phyloP scores from a whole-genome alignment of 192 early-diverging fungal species.

The Backusella mclennaniae region DNA sequence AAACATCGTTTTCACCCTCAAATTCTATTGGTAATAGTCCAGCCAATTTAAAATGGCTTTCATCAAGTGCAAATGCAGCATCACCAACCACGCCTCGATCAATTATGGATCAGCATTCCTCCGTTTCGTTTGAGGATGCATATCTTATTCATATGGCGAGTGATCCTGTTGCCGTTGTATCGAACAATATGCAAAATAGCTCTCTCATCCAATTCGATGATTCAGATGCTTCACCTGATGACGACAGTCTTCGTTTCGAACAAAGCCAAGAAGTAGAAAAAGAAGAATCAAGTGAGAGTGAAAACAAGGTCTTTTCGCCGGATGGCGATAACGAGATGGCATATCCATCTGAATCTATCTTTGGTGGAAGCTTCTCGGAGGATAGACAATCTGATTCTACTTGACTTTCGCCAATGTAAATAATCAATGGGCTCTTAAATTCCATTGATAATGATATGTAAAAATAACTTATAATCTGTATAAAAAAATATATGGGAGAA shows the following conservation, averaged over 20 bases:
- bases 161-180: not conserved
- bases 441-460: not conserved
- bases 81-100: not conserved
- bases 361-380: not conserved
- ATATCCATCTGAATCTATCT: slow-evolving; percentile 34
- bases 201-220: slow-evolving; percentile 36
- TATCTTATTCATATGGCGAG: slow-evolving; percentile 47
- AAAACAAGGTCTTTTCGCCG: slow-evolving; percentile 42
- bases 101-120: slow-evolving; percentile 16
- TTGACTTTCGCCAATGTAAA: not conserved
- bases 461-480: not conserved
- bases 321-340: slow-evolving; percentile 61
- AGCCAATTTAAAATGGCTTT: slow-evolving; percentile 23
- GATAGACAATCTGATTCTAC: not conserved
- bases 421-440: not conserved
- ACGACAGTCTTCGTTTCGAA: slow-evolving; percentile 14
- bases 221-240: not conserved
- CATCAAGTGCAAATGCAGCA: slow-evolving; percentile 29
- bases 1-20: slow-evolving; percentile 34
- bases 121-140: slow-evolving; percentile 61
- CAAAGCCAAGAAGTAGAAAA: slow-evolving; percentile 9
- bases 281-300: not conserved
- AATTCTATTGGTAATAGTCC: slow-evolving; percentile 18
- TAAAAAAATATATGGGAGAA: not conserved
- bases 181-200: slow-evolving; percentile 17